phyloP scores from a whole-genome alignment of 495 filamentous ascomycete genomes.

The Daldinia decipiens region DNA sequence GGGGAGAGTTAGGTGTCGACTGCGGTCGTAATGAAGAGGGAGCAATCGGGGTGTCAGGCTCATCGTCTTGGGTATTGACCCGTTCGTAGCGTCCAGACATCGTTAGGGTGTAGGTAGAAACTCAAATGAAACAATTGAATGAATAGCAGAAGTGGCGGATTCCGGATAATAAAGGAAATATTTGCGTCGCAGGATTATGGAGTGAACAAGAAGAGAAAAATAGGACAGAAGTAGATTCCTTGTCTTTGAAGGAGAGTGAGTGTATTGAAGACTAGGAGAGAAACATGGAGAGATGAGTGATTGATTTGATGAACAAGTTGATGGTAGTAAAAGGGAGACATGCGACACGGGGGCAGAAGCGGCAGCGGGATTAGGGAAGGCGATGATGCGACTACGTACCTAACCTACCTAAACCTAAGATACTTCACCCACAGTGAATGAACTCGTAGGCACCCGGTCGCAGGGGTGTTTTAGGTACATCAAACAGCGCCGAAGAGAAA shows the following conservation, averaged over 20 bases:
- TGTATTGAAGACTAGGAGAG: slow-evolving; percentile 31
- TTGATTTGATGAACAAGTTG: slow-evolving; percentile 22
- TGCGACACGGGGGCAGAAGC: slow-evolving; percentile 36
- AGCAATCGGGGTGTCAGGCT: slow-evolving; percentile 51
- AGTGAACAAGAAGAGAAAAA: slow-evolving; percentile 20
- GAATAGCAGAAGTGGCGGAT: slow-evolving; percentile 29
- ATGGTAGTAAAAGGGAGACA: slow-evolving; percentile 29
- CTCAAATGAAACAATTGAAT: slow-evolving; percentile 35
- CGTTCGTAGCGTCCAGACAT: slow-evolving; percentile 88
- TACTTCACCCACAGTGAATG: not conserved
- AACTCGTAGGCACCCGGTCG: slow-evolving; percentile 15
- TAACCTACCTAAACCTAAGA: not conserved
- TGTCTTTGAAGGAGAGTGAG: slow-evolving; percentile 39
- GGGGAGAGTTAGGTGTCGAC: slow-evolving; percentile 81
- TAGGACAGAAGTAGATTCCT: slow-evolving; percentile 22
- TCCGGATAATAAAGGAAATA: slow-evolving; percentile 18
- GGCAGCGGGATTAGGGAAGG: slow-evolving; percentile 31
- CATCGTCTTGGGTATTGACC: slow-evolving; percentile 62
- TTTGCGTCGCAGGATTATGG: slow-evolving; percentile 32
- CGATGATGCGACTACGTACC: slow-evolving; percentile 27
- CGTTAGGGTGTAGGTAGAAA: slow-evolving; percentile 53
- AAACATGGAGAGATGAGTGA: slow-evolving; percentile 28
- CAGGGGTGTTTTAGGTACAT: slow-evolving; percentile 25
- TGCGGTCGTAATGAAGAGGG: slow-evolving; percentile 49
- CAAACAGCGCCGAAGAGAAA: slow-evolving; percentile 30